Base-by-base conservation (phyloP, 352 stramenopile genomes). In the Phytopythium vexans region DNA sequence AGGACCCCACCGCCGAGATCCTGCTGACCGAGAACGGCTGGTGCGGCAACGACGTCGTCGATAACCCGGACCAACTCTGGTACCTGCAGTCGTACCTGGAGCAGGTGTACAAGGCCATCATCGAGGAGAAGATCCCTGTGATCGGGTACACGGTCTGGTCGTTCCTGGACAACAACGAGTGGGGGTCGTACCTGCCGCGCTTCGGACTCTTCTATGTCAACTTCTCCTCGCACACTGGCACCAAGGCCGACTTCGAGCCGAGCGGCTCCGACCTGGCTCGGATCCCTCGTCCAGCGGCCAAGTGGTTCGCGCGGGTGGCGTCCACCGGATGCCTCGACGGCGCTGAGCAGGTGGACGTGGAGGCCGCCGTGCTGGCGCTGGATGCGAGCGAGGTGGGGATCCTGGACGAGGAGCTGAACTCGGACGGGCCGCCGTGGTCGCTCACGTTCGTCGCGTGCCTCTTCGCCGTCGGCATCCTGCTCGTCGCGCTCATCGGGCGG, bases 81-180 rank as follows among this genome's bases (percentile, higher is more conserved):
- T 88, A 86, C 58, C 78, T 74, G 38, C 67, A 86, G 54, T 42
- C 45, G 12, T 78, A 80, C 56, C 14, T 91, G 6, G 60, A 76
- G 9, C 68, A 88, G 54, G 68, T 93, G 32, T 68, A 88, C 61
- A 73, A 60, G 50, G 80, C 72, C 34, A 68, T 88, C 8, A 58
- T 61, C 3, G 66, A 88, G 27, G 58, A 86, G 8, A 68, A 81
- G 8, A 86, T 93, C 42, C 70, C 79, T 27, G 59, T 98, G 34
- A 72, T 86, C 48, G 93, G 89, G 5, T 98, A 97, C 69, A 98
- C 90, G 67, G 88, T 82, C 10, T 98, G 92, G 95, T 94, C 82
- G 46, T 86, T 99, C 40, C 57, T 98, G 41, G 90, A 98, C 62
- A 98, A 98, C 58, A 98, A 97, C 63, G 94, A 98, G 66, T 98